These are phyloP conservation scores for Hippophae rhamnoides DNA, from an alignment of 306 rosid species.

Conservation along the genomic window DNA sequence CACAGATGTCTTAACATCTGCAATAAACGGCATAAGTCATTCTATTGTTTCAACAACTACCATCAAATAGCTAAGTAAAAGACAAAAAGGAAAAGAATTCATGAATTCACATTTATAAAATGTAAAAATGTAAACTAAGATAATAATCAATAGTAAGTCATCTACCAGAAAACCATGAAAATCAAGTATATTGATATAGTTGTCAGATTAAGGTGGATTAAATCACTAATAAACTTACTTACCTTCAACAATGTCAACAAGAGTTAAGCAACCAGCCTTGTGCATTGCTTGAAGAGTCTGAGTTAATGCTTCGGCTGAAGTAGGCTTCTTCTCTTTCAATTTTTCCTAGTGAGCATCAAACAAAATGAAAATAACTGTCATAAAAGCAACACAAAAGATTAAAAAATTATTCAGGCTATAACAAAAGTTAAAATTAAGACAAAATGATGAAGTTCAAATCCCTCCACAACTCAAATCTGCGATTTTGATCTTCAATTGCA, in stretches of 20 bases:
- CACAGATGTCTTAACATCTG: slow-evolving; percentile 75
- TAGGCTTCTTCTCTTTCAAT: slow-evolving; percentile 93
- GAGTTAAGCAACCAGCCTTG: slow-evolving; percentile 84
- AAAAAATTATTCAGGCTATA: no score
- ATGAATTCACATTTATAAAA: no score
- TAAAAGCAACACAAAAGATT: background rate
- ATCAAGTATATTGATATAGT: no score
- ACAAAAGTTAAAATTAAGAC: no score
- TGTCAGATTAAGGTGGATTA: no score
- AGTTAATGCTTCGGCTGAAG: slow-evolving; percentile 52
- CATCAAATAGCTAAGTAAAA: background rate
- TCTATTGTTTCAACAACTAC: slow-evolving; percentile 15
- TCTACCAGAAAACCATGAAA: no score
- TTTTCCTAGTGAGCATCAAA: slow-evolving; percentile 56
- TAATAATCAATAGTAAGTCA: background rate
- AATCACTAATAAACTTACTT: slow-evolving; percentile 25
- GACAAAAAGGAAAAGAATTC: background rate
- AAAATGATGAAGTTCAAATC: no score
- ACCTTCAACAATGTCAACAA: slow-evolving; percentile 82
- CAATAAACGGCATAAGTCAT: slow-evolving; percentile 22
- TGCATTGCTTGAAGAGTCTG: slow-evolving; percentile 93
- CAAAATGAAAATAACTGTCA: slow-evolving; percentile 11
- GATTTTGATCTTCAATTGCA: no score
- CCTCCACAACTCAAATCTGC: no score
- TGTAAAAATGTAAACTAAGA: background rate